Conservation (phyloP, 2,329 filamentous ascomycete species). For the Pseudonectria buxi region DNA sequence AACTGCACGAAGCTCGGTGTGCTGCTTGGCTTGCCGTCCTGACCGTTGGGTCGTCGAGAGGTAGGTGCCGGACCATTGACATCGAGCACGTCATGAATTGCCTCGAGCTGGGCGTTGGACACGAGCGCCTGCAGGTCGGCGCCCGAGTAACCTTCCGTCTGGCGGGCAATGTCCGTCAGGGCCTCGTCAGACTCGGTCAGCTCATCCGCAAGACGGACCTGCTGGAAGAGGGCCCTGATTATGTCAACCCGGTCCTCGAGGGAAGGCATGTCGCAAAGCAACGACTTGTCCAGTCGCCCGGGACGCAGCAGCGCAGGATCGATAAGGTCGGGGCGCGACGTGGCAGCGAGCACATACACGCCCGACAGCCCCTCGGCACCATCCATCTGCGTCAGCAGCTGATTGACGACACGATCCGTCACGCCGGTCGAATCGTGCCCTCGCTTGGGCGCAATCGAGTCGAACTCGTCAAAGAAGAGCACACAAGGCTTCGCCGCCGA, state of each 20-base stretch:
- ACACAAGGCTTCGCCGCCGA: slow-evolving; percentile 88
- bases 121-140: slow-evolving; percentile 92
- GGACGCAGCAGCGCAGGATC: slow-evolving; percentile 89
- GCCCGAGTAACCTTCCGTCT: slow-evolving; percentile 86
- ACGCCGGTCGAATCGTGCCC: slow-evolving; percentile 96
- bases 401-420: slow-evolving; percentile 97
- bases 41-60: slow-evolving; percentile 28
- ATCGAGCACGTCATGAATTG: slow-evolving; percentile 84
- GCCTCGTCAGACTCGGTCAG: slow-evolving; percentile 50
- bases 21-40: slow-evolving; percentile 21
- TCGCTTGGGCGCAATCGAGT: slow-evolving; percentile 93
- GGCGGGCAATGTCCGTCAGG: slow-evolving; percentile 65
- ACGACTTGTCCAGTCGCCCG: slow-evolving; percentile 84
- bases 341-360: slow-evolving; percentile 94
- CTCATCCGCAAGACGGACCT: slow-evolving; percentile 65
- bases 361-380: slow-evolving; percentile 91
- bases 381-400: slow-evolving; percentile 97
- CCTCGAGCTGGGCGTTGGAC: slow-evolving; percentile 94
- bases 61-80: slow-evolving; percentile 41
- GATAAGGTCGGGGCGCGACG: slow-evolving; percentile 86
- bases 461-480: slow-evolving; percentile 97
- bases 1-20: slow-evolving; percentile 70
- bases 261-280: slow-evolving; percentile 84
- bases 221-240: slow-evolving; percentile 72
- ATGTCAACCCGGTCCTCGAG: slow-evolving; percentile 82